Evolutionary conservation across 371 early-diverging fungal species (phyloP).

Genomic region (Mucor piriformis): DNA sequence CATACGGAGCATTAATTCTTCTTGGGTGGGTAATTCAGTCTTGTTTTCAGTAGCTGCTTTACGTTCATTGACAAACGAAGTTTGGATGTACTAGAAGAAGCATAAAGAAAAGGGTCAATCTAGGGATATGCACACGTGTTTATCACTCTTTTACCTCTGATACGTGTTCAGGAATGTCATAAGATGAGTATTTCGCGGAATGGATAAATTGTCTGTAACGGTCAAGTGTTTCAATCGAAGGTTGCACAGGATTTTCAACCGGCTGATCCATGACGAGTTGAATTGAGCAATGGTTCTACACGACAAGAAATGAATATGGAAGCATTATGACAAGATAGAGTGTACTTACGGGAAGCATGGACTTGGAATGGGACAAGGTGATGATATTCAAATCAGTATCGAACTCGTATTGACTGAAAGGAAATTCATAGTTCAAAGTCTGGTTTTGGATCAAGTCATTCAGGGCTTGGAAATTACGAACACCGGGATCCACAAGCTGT

Average conservation of each 20-base stretch:
- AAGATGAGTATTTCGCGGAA: constrained; percentile 42
- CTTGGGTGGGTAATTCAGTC: constrained; percentile 38
- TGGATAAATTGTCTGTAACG: constrained; percentile 57
- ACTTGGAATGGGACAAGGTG: constrained; percentile 55
- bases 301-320: neutral
- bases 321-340: neutral
- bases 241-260: constrained; percentile 7
- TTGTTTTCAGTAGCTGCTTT: constrained; percentile 47
- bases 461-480: constrained; percentile 64
- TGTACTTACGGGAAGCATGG: constrained; percentile 60
- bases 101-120: neutral
- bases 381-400: constrained; percentile 60
- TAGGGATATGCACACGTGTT: neutral
- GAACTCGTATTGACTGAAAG: constrained; percentile 63
- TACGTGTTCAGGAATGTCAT: constrained; percentile 55
- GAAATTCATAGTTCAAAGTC: constrained; percentile 60
- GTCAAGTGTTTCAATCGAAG: constrained; percentile 36
- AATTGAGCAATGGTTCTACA: constrained; percentile 55
- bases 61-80: constrained; percentile 55
- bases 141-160: constrained; percentile 58
- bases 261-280: constrained; percentile 14
- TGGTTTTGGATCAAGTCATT: constrained; percentile 57
- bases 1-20: constrained; percentile 53
- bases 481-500: constrained; percentile 56
- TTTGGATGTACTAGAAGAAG: constrained; percentile 55